Percentiles rank a stretch among this genome's conserved stretches.
Conservation (phyloP, 2,329 filamentous ascomycete species). For the Herpotrichia juniperi region DNA sequence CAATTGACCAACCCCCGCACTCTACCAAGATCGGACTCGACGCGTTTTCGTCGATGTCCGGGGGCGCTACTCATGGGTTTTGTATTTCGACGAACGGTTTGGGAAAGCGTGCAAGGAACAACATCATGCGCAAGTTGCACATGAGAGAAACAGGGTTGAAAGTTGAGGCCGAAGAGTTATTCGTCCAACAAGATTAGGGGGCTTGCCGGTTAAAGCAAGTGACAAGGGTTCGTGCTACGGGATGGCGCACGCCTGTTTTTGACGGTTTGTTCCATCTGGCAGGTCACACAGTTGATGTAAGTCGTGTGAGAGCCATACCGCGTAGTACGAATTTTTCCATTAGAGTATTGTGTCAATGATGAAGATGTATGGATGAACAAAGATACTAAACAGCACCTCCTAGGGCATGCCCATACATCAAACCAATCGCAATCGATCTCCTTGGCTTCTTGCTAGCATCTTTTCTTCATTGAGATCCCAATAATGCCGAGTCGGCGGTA, state of each 20-base stretch:
- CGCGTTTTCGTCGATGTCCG: constrained; percentile 11
- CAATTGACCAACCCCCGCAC: constrained; percentile 1
- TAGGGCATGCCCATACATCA: too few relatives aligned
- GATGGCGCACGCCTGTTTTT: neutral
- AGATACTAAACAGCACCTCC: too few relatives aligned
- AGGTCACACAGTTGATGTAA: neutral
- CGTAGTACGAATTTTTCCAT: too few relatives aligned
- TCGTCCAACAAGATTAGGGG: neutral
- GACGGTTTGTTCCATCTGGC: neutral
- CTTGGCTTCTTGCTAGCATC: too few relatives aligned
- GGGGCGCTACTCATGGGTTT: constrained; percentile 1
- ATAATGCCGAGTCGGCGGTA: too few relatives aligned
- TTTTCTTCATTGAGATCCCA: too few relatives aligned
- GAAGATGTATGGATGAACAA: too few relatives aligned
- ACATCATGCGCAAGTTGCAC: neutral
- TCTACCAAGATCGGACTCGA: constrained; percentile 11
- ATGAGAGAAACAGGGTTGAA: constrained; percentile 2
- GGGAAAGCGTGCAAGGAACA: neutral
- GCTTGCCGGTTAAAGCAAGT: constrained; percentile 16
- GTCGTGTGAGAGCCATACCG: neutral
- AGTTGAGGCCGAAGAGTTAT: neutral
- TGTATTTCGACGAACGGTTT: constrained; percentile 5
- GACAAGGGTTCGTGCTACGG: constrained; percentile 11
- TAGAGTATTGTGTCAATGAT: too few relatives aligned
- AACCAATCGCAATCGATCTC: too few relatives aligned